Conservation (phyloP, 352 stramenopile species). For the Globisporangium cederbergense region DNA sequence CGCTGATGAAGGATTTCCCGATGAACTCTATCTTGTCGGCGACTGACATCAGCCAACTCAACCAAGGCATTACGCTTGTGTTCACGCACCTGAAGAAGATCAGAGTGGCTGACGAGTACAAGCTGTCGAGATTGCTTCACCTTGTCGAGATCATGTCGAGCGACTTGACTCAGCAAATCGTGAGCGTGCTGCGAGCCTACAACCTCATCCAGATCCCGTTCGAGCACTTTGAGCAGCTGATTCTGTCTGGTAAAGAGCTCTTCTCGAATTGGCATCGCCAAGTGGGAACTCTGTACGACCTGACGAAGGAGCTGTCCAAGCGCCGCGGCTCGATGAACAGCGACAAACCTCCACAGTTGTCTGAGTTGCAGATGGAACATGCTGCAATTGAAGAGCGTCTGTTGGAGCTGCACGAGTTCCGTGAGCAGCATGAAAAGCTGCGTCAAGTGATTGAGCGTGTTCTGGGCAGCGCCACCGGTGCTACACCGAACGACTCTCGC, state of each 20-base stretch:
- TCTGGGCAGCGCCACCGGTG: conserved; percentile 45
- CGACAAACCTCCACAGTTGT: conserved; percentile 75
- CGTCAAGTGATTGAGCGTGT: conserved; percentile 85
- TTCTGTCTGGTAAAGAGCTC: conserved; percentile 77
- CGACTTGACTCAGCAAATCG: conserved; percentile 77
- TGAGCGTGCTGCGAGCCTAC: conserved; percentile 78
- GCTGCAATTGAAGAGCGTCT: conserved; percentile 84
- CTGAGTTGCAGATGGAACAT: conserved; percentile 86
- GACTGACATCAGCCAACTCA: conserved; percentile 83
- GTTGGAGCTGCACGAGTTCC: conserved; percentile 87
- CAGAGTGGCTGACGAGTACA: conserved; percentile 86
- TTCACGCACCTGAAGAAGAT: conserved; percentile 92
- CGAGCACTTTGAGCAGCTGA: conserved; percentile 76
- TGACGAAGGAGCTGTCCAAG: conserved; percentile 85
- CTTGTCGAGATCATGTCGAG: conserved; percentile 87
- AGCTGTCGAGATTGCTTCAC: conserved; percentile 69
- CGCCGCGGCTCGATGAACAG: conserved; percentile 79
- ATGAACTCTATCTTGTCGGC: conserved; percentile 91
- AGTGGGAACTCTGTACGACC: conserved; percentile 78
- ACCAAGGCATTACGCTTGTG: conserved; percentile 70
- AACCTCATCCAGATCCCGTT: conserved; percentile 84
- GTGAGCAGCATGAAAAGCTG: conserved; percentile 90
- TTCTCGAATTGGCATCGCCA: conserved; percentile 87
- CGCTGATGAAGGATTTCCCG: conserved; percentile 92
- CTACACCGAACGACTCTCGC: conserved; percentile 32